phyloP scores from a whole-genome alignment of 805 yeast genomes.

The Scheffersomyces lignosus region DNA sequence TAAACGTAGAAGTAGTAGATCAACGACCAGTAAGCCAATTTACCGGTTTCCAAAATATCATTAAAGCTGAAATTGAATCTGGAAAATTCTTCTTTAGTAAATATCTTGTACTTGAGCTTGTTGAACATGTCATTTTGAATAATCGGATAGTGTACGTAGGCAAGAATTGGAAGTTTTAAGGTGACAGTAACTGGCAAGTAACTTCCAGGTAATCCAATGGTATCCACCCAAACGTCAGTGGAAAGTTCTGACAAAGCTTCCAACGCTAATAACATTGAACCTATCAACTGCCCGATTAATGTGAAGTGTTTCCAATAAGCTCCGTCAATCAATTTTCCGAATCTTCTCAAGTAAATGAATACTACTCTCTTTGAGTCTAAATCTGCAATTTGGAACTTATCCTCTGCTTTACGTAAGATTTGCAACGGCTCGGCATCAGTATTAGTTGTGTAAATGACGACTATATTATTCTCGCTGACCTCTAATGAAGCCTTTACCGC shows the following conservation, averaged over 20 bases:
- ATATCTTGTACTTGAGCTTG: constrained; percentile 43
- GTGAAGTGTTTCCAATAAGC: constrained; percentile 77
- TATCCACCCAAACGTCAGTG: constrained; percentile 93
- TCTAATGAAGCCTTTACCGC: constrained; percentile 73
- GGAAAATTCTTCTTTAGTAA: constrained; percentile 13
- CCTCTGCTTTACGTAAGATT: constrained; percentile 51
- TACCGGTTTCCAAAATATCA: constrained; percentile 31
- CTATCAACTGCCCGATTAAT: constrained; percentile 82
- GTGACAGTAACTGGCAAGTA: constrained; percentile 63
- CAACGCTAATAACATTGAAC: constrained; percentile 64
- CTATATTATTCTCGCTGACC: constrained; percentile 50
- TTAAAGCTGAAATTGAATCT: constrained; percentile 17
- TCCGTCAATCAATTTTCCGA: constrained; percentile 64
- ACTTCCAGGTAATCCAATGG: constrained; percentile 90
- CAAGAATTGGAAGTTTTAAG: constrained; percentile 70
- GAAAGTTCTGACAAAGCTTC: constrained; percentile 68
- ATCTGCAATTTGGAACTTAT: constrained; percentile 52
- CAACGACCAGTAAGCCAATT: constrained; percentile 66
- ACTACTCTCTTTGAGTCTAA: constrained; percentile 55
- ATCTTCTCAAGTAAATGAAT: constrained; percentile 56
- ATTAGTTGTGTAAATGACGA: constrained; percentile 74
- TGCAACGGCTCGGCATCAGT: constrained; percentile 45
- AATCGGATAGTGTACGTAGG: constrained; percentile 95
- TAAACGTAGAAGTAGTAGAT: constrained; percentile 64
- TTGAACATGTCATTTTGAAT: constrained; percentile 85